These are phyloP conservation scores for Chaetomium sp. DNA, from an alignment of 2,329 filamentous ascomycete genomes.

Conservation along the genomic window DNA sequence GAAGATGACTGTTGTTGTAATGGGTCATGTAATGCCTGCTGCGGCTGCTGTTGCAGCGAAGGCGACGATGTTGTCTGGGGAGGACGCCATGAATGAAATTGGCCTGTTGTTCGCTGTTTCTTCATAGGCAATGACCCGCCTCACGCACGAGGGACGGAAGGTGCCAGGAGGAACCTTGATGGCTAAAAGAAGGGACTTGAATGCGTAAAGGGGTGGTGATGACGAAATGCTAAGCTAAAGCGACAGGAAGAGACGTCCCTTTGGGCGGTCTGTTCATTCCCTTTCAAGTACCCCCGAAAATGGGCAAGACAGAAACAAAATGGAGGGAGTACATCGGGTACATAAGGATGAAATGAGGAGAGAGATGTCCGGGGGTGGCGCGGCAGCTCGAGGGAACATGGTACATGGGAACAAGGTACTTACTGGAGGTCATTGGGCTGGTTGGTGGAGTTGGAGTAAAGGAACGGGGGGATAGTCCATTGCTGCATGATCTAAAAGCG, in stretches of 20 bases:
- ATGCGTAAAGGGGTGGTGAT: background rate
- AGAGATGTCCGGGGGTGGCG: background rate
- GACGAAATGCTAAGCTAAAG: slow-evolving; percentile 2
- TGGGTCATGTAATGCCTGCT: slow-evolving; percentile 10
- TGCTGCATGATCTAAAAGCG: slow-evolving; percentile 42
- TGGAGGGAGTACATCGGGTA: slow-evolving; percentile 25
- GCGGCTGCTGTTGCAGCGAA: slow-evolving; percentile 24
- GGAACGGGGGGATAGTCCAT: slow-evolving; percentile 54
- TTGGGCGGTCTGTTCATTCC: slow-evolving; percentile 4
- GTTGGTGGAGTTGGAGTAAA: slow-evolving; percentile 45
- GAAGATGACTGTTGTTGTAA: slow-evolving; percentile 21
- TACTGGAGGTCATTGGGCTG: slow-evolving; percentile 52
- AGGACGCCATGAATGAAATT: slow-evolving; percentile 26
- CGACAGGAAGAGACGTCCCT: slow-evolving; percentile 1
- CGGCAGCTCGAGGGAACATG: slow-evolving; percentile 23
- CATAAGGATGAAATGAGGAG: slow-evolving; percentile 18
- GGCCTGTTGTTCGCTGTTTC: slow-evolving; percentile 22
- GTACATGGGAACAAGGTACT: slow-evolving; percentile 36
- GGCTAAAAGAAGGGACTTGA: background rate
- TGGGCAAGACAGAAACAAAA: no score
- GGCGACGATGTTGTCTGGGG: slow-evolving; percentile 27
- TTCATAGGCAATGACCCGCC: slow-evolving; percentile 21
- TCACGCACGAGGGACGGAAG: slow-evolving; percentile 19
- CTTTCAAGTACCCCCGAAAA: slow-evolving; percentile 12
- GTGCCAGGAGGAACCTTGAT: slow-evolving; percentile 23